phyloP scores from a whole-genome alignment of 768 basidiomycete species.

The Mycena crocata region DNA sequence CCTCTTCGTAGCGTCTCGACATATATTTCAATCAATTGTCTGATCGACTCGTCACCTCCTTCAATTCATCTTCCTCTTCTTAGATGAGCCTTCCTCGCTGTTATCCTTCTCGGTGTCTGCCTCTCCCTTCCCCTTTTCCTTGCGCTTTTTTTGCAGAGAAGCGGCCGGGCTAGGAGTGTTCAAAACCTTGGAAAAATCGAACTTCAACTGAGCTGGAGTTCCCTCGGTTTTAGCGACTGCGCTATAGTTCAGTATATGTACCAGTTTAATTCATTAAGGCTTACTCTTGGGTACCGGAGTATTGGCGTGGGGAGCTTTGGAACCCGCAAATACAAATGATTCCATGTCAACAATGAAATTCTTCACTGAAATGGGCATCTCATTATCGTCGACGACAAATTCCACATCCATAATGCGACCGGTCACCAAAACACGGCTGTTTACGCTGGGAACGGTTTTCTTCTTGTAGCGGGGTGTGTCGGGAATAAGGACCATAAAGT shows the following conservation, averaged over 20 bases:
- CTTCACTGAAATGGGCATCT: not conserved
- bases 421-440: not conserved
- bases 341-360: not conserved
- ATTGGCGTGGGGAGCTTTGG: not conserved
- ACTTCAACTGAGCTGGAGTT: not conserved
- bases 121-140: not conserved
- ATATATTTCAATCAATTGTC: not conserved
- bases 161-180: not conserved
- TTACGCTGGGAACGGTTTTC: not conserved
- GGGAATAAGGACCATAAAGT: not conserved
- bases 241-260: too few species aligned
- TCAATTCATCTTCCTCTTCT: not conserved
- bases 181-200: not conserved
- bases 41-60: not conserved
- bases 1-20: too few species aligned
- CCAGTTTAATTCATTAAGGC: too few species aligned
- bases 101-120: too few species aligned
- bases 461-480: not conserved
- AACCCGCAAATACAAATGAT: not conserved
- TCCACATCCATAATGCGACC: not conserved
- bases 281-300: not conserved
- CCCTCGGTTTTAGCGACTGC: not conserved
- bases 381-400: not conserved
- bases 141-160: not conserved
- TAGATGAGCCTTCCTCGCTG: not conserved